A percentile compares a stretch with the other conserved stretches of the same genome.
phyloP scores from a whole-genome alignment of 2,329 filamentous ascomycete genomes.

The Xenoacremonium recifei region DNA sequence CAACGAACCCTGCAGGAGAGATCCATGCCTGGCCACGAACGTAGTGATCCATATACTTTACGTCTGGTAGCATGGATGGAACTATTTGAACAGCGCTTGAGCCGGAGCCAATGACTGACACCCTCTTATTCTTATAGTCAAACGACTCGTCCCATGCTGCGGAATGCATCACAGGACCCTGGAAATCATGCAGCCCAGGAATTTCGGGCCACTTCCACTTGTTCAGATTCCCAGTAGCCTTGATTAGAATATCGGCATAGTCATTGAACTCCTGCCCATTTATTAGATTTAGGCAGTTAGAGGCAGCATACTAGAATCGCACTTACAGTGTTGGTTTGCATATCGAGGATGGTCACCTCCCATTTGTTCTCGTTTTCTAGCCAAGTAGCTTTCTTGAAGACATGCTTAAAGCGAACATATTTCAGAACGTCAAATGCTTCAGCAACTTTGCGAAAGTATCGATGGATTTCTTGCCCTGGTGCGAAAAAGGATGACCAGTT shows the following conservation, averaged over 20 bases:
- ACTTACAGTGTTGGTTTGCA: not conserved
- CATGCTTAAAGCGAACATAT: slow-evolving; percentile 4
- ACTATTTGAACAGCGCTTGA: slow-evolving; percentile 53
- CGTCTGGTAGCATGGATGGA: slow-evolving; percentile 27
- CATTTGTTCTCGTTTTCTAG: slow-evolving; percentile 17
- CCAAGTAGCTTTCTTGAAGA: slow-evolving; percentile 23
- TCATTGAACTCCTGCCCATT: too few species aligned
- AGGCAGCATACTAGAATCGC: too few species aligned
- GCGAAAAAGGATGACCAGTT: not conserved
- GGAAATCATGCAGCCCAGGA: slow-evolving; percentile 41
- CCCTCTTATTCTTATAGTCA: slow-evolving; percentile 45
- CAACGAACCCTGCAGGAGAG: slow-evolving; percentile 31
- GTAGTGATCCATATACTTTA: slow-evolving; percentile 40
- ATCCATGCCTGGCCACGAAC: slow-evolving; percentile 43
- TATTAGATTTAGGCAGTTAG: too few species aligned
- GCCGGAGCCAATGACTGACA: slow-evolving; percentile 55
- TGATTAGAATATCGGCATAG: slow-evolving; percentile 45
- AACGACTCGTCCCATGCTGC: slow-evolving; percentile 49
- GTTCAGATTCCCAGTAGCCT: slow-evolving; percentile 51
- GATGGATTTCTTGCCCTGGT: not conserved
- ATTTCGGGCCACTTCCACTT: slow-evolving; percentile 51
- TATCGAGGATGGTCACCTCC: slow-evolving; percentile 2
- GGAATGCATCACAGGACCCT: slow-evolving; percentile 48
- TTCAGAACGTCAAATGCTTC: not conserved
- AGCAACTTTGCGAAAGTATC: not conserved